A percentile compares a stretch with the other conserved stretches of the same genome.
Evolutionary conservation across 2,329 filamentous ascomycete genomes (phyloP).

Genomic region (Fonsecaea erecta): DNA sequence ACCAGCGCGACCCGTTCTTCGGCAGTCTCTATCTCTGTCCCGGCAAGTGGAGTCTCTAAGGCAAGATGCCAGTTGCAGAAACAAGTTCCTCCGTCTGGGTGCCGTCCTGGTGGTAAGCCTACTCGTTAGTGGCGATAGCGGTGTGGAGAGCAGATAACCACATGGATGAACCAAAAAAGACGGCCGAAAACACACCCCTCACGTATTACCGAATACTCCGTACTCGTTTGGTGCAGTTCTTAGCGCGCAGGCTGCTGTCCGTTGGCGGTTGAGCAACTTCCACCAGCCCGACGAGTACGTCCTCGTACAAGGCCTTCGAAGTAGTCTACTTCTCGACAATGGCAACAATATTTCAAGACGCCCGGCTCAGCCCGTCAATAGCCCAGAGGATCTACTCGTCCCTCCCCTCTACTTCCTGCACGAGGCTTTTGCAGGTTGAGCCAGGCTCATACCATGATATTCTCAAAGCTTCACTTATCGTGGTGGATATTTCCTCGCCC

Average conservation of each 20-base stretch:
- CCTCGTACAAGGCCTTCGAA: neutral
- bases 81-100: neutral
- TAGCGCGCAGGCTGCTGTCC: neutral
- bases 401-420: neutral
- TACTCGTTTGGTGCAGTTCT: neutral
- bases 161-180: neutral
- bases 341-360: constrained; percentile 8
- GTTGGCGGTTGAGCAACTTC: too few relatives aligned
- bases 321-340: neutral
- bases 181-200: neutral
- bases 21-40: neutral
- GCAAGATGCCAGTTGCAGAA: neutral
- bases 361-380: neutral
- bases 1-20: neutral
- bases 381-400: neutral
- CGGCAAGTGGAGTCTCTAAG: neutral
- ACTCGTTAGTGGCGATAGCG: neutral
- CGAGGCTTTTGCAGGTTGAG: neutral
- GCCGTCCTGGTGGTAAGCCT: neutral
- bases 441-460: neutral
- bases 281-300: too few relatives aligned
- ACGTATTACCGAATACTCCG: too few relatives aligned
- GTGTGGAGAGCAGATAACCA: neutral
- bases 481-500: neutral
- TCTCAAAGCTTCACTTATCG: neutral